phyloP scores from a whole-genome alignment of 148 eudicot genomes.

The Diospyros kaki region DNA sequence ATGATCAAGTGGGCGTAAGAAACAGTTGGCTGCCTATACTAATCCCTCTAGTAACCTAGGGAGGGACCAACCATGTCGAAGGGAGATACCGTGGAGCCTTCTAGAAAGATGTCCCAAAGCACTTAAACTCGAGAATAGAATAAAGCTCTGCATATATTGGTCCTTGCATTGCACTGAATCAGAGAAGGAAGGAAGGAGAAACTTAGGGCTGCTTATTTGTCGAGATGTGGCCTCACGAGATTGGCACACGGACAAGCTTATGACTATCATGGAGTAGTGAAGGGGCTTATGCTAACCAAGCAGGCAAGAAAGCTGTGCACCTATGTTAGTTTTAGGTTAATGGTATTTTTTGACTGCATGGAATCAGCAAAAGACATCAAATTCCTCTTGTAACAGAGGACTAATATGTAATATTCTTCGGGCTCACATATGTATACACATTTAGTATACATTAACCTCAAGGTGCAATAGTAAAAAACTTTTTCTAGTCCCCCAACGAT shows the following conservation, averaged over 20 bases:
- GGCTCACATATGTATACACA: background rate
- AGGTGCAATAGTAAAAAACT: background rate
- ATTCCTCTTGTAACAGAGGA: background rate
- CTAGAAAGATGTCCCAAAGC: no score
- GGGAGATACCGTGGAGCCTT: no score
- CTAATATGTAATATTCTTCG: background rate
- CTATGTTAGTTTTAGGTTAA: background rate
- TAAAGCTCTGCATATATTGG: no score
- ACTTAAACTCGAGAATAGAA: no score
- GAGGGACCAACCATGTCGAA: no score
- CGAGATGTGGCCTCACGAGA: background rate
- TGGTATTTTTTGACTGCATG: background rate
- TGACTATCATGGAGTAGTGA: background rate
- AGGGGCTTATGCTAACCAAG: background rate
- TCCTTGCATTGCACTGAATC: no score
- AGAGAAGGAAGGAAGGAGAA: background rate
- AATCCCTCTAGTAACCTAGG: no score
- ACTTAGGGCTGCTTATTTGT: background rate
- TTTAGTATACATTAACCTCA: background rate
- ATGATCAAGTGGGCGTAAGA: no score
- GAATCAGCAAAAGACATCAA: background rate
- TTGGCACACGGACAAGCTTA: background rate
- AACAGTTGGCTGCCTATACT: no score
- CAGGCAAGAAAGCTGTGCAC: background rate
- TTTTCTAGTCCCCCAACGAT: background rate